Evolutionary conservation across 2,329 filamentous ascomycete species (phyloP), one percentile per base, ranked within the genome.

Genomic region (Cladosporium sp.): DNA sequence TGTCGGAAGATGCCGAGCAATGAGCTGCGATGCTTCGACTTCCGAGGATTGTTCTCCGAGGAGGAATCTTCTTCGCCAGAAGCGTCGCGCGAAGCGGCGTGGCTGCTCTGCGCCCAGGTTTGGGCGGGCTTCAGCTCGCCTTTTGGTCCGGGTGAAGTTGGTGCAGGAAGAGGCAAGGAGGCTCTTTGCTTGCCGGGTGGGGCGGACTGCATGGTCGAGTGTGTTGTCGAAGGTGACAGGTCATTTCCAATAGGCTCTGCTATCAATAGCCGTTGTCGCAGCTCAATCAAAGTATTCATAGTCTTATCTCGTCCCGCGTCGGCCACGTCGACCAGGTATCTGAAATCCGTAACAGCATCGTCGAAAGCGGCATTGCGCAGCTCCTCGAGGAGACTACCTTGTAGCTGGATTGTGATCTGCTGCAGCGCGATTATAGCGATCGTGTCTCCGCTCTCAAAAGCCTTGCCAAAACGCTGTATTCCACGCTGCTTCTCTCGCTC

Each of bases 361-460:
- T 70, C 66, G 40, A 67, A 67, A 2, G 67, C 66, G 5, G 66
- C 65, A 60, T 66, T 66, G 22, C 64, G 55, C 56, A 72, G 65
- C 64, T 69, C 68, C 51, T 67, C 63, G 38, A 72, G 62, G 59
- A 72, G 56, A 34, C 60, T 66, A 14, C 61, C 59, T 51, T 70
- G 68, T 43, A 72, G 58, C 51, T 70, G 63, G 19, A 71, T 70
- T 1, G 66, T 67, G 55, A 72, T 67, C 47, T 66, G 62, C 63
- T 69, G 69, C 56, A 72, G 60, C 38, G 68, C 64, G 9, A 69
- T 69, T 43, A 72, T 63, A 14, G 68, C 67, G 8, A 67, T 60
- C 36, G 66, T 58, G 58, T 72, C 70, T n/a, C 70, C 70, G 15
- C 65, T 51, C 39, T 70, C 65, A 54, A 72, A 72, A 8, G 62